Conservation (phyloP, 1,284 basidiomycete species). For the Sanghuangporus sanghuang region DNA sequence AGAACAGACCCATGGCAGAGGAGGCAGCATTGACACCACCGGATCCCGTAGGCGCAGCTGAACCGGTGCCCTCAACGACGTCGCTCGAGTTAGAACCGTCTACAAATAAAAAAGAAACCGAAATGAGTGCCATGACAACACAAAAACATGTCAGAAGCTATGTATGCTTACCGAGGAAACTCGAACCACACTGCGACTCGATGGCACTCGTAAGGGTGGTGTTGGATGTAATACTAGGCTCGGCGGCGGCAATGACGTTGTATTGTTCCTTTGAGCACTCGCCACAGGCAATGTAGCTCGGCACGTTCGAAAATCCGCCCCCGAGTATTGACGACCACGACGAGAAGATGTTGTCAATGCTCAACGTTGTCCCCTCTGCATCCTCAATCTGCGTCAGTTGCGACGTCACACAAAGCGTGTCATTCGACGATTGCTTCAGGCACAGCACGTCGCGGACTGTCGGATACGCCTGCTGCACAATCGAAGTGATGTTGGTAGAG, state of each 20-base stretch:
- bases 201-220: constrained; percentile 27
- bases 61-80: constrained; percentile 33
- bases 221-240: constrained; percentile 31
- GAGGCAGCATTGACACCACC: constrained; percentile 18
- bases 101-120: constrained; percentile 9
- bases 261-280: constrained; percentile 50
- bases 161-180: constrained; percentile 30
- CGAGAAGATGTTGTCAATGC: constrained; percentile 23
- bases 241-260: constrained; percentile 37
- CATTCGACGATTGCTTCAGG: constrained; percentile 45
- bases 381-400: constrained; percentile 38
- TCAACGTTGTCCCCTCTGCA: constrained; percentile 32
- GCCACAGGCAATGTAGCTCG: constrained; percentile 45
- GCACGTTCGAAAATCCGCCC: constrained; percentile 26
- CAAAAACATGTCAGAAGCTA: neutral
- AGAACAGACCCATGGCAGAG: constrained; percentile 26
- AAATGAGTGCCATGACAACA: neutral
- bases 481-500: constrained; percentile 27
- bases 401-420: constrained; percentile 48
- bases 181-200: constrained; percentile 41
- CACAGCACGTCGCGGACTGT: constrained; percentile 45
- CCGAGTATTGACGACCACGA: constrained; percentile 23
- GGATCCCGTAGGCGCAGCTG: constrained; percentile 23
- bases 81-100: constrained; percentile 32
- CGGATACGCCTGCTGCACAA: constrained; percentile 45